These are phyloP conservation scores for Phyllosticta citribraziliensis DNA, from an alignment of 2,329 filamentous ascomycete genomes.

Conservation along the genomic window DNA sequence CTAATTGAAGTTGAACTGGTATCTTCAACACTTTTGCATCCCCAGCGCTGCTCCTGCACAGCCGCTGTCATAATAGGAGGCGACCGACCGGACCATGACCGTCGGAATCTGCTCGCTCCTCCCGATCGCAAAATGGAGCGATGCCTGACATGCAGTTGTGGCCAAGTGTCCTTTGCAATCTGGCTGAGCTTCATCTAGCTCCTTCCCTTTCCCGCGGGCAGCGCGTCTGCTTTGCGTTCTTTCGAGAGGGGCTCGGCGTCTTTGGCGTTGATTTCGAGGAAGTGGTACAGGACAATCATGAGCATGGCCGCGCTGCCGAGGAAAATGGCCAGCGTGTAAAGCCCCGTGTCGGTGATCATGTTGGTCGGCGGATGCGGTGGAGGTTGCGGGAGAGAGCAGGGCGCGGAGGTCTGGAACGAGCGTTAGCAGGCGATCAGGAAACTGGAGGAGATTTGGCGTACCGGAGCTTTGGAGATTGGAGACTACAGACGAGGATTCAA, in stretches of 20 bases:
- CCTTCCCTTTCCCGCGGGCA: slow-evolving; percentile 24
- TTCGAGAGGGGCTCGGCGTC: slow-evolving; percentile 32
- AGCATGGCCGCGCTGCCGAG: slow-evolving; percentile 85
- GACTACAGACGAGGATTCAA: not conserved
- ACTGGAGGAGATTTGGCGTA: not conserved
- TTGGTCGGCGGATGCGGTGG: slow-evolving; percentile 22
- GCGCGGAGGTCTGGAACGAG: not conserved
- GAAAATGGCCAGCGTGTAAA: slow-evolving; percentile 88
- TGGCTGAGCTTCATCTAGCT: slow-evolving; percentile 5
- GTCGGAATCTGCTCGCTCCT: not conserved
- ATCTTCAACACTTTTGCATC: not conserved
- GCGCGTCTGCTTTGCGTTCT: slow-evolving; percentile 22
- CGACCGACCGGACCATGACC: not conserved
- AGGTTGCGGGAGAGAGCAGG: not conserved
- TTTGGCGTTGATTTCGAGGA: slow-evolving; percentile 85
- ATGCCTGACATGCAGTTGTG: not conserved
- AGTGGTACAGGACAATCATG: slow-evolving; percentile 90
- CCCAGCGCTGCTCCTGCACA: not conserved
- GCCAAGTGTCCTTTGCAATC: not conserved
- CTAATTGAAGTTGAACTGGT: not conserved
- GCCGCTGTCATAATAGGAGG: not conserved
- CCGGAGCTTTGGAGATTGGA: not conserved
- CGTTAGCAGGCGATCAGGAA: not conserved
- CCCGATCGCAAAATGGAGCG: not conserved
- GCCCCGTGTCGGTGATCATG: slow-evolving; percentile 91